These are phyloP conservation scores for Trichoderma afroharzianum DNA, from an alignment of 2,329 filamentous ascomycete species.

Conservation along the genomic window DNA sequence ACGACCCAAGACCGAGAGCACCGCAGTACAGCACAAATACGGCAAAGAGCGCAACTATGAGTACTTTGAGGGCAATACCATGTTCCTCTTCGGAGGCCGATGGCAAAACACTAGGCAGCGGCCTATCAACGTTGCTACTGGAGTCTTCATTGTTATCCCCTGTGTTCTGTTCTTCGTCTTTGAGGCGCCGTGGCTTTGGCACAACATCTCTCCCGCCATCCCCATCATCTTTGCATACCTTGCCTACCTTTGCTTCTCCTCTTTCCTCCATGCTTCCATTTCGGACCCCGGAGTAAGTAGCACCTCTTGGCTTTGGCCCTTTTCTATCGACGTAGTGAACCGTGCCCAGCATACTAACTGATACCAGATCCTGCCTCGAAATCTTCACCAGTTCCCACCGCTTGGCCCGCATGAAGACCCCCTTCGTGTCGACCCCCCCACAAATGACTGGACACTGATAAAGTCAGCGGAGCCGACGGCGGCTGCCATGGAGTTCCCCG, in stretches of 20 bases:
- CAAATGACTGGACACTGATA: conserved; percentile 91
- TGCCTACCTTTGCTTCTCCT: conserved; percentile 87
- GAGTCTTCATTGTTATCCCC: conserved; percentile 73
- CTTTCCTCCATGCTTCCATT: conserved; percentile 87
- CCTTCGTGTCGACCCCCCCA: conserved; percentile 74
- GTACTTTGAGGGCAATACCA: conserved; percentile 90
- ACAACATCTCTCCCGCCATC: conserved; percentile 80
- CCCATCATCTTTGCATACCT: conserved; percentile 88
- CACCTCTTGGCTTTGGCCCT: neutral
- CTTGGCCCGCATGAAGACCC: conserved; percentile 74
- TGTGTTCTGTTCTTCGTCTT: conserved; percentile 79
- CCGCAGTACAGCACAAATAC: conserved; percentile 32
- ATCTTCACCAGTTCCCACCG: conserved; percentile 84
- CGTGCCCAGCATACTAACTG: conserved; percentile 18
- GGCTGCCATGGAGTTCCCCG: conserved; percentile 94
- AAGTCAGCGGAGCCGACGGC: conserved; percentile 71
- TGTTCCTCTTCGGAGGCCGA: conserved; percentile 82
- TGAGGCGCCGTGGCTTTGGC: conserved; percentile 82
- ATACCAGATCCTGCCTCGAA: conserved; percentile 81
- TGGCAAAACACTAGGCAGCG: conserved; percentile 83
- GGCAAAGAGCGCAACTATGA: conserved; percentile 64
- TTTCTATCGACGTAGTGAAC: neutral
- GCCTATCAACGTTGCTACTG: conserved; percentile 87
- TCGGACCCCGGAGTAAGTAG: conserved; percentile 85
- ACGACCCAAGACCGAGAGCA: conserved; percentile 21